Conservation (phyloP, 108 stramenopile species). For the Schizochytrium sp. region DNA sequence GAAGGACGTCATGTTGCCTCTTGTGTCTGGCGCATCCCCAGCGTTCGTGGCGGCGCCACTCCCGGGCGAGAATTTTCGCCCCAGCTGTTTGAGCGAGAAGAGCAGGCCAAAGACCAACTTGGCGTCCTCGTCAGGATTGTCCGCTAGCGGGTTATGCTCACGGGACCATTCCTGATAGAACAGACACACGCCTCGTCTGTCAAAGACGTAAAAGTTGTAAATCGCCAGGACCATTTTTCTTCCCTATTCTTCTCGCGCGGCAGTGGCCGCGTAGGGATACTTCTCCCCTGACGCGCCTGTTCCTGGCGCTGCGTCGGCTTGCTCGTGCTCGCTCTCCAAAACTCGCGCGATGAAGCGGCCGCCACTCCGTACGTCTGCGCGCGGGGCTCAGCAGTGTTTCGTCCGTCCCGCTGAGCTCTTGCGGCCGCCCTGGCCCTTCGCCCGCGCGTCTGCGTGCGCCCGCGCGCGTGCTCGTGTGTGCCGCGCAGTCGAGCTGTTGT, state of each 20-base stretch:
- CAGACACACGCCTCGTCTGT: not conserved
- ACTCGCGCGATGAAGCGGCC: no score
- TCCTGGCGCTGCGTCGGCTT: no score
- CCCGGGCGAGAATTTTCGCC: not conserved
- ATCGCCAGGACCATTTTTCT: not conserved
- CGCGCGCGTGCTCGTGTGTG: no score
- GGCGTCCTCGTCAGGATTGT: not conserved
- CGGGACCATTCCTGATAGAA: slow-evolving; percentile 9
- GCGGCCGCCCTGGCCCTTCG: no score
- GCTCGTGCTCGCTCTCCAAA: no score
- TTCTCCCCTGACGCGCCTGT: no score
- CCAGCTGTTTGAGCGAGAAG: slow-evolving; percentile 9
- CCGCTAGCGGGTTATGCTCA: not conserved
- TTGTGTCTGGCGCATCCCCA: no score
- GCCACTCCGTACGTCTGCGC: no score
- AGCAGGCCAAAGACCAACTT: slow-evolving; percentile 17
- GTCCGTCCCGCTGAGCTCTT: no score
- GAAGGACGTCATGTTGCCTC: not conserved
- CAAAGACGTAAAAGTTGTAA: slow-evolving; percentile 14
- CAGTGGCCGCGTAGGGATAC: not conserved
- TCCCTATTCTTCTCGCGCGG: not conserved
- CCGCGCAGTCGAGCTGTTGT: no score
- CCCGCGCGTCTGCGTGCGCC: no score
- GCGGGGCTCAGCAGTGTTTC: no score
- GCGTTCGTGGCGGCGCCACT: not conserved